A percentile compares a stretch with the other conserved stretches of the same genome.
phyloP scores from a whole-genome alignment of 2,329 filamentous ascomycete species.

The Paracamarosporium sp. region DNA sequence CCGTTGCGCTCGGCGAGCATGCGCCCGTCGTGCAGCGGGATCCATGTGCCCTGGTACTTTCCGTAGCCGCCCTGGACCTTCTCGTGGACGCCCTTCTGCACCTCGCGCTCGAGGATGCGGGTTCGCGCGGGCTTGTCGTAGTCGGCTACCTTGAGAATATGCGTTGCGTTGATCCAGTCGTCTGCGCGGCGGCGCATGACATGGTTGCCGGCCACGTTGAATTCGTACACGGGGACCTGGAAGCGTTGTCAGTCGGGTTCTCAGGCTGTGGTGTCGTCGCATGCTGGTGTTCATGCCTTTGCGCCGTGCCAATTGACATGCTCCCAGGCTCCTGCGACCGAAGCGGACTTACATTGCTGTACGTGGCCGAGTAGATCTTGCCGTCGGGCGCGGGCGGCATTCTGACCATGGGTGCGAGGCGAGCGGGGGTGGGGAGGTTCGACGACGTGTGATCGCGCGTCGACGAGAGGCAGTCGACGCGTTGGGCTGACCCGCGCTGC shows the following conservation, averaged over 20 bases:
- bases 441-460: constrained; percentile 4
- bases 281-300: background rate
- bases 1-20: constrained; percentile 86
- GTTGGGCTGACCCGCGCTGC: background rate
- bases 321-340: constrained; percentile 12
- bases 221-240: constrained; percentile 94
- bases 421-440: background rate
- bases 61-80: constrained; percentile 98
- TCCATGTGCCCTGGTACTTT: constrained; percentile 99
- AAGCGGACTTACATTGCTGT: constrained; percentile 61
- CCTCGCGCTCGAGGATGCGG: constrained; percentile 92
- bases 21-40: constrained; percentile 83
- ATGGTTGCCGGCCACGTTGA: constrained; percentile 86
- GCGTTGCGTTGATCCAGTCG: constrained; percentile 99
- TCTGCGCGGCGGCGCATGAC: constrained; percentile 94
- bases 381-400: constrained; percentile 48
- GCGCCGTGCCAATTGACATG: too few relatives aligned
- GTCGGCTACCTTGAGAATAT: constrained; percentile 95
- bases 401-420: constrained; percentile 15
- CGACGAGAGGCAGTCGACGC: background rate
- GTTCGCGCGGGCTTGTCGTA: constrained; percentile 97
- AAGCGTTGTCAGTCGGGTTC: constrained; percentile 5
- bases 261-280: background rate
- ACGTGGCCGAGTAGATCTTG: constrained; percentile 69
- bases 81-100: constrained; percentile 95